Base-by-base conservation (phyloP, 306 rosid species). In the Sindora glabra region DNA sequence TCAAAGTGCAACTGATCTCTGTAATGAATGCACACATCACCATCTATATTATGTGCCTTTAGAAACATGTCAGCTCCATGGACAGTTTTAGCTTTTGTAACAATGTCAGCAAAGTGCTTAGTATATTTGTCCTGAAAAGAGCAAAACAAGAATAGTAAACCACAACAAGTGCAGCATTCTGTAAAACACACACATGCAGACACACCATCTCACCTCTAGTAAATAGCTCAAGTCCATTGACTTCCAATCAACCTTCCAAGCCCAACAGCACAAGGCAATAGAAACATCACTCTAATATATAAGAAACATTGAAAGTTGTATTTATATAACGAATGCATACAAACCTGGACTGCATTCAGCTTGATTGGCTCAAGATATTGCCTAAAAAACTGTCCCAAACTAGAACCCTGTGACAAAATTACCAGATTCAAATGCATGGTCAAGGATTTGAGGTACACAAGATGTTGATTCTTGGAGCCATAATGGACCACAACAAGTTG, bases 341-440 rank as follows among this genome's bases (percentile, higher is more conserved):
- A 51, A 70, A 85, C 98, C 75, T 67, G 80, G 74, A 85, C 78
- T 15, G 81, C 96, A 30, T 92, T 92, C 73, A 92, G 76, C 79
- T 83, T 92, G 64, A 92, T 92, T 73, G 95, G 96, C 79, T 81
- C 89, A 63, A 92, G 98, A 70, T 88, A 92, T 58, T 88, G 90
- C 69, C 72, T 78, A 67, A 75, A 92, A 78, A 83, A 92, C 67
- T 83, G 98, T 49, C 96, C 98, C 80, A 88, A 40, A 74, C 98
- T 92, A 48, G 98, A 92, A 74, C 98, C 98, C 98, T 88, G 74
- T 58, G 59, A 50, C 48, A 72, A 49, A 62, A 71, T 37, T 29
- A 48, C 70, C 67, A 56, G 50, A 23, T 53, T 64, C 41, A 52
- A 14, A 53, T 44, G 58, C 56, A 58, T 13, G 12, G 34, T 21